phyloP scores from a whole-genome alignment of 768 basidiomycete genomes.

The Amanita fuliginea region DNA sequence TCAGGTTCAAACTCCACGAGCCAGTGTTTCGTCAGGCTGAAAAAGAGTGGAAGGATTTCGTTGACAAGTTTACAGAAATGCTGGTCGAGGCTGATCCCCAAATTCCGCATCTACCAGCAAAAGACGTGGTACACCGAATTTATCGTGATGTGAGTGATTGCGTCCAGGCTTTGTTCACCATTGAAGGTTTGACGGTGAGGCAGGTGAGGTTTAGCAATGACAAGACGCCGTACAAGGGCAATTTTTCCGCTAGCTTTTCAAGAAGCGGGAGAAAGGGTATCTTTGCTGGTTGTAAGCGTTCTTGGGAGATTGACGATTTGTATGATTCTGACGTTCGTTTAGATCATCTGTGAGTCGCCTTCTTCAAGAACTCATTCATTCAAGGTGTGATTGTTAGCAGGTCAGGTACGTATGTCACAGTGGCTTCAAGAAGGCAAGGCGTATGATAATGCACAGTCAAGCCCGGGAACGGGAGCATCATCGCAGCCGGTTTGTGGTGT shows the following conservation, averaged over 20 bases:
- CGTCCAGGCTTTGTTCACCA: neutral
- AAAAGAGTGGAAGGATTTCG: conserved; percentile 81
- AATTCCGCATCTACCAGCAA: conserved; percentile 80
- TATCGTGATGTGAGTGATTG: conserved; percentile 69
- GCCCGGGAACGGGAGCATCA: conserved; percentile 52
- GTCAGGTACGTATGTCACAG: conserved; percentile 18
- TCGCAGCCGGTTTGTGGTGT: conserved; percentile 78
- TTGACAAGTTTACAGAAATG: conserved; percentile 57
- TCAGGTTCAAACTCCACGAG: conserved; percentile 79
- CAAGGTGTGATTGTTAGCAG: conserved; percentile 9
- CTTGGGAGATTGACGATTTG: neutral
- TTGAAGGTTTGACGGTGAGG: neutral
- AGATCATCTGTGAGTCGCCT: conserved; percentile 53
- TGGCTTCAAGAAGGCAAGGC: neutral
- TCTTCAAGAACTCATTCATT: neutral
- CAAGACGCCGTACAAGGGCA: conserved; percentile 91
- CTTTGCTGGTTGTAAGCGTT: conserved; percentile 70
- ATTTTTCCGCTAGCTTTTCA: conserved; percentile 76
- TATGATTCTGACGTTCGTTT: neutral
- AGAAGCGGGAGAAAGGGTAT: conserved; percentile 84
- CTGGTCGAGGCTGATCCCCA: conserved; percentile 69
- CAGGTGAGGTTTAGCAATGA: conserved; percentile 87
- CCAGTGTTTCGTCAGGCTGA: conserved; percentile 75
- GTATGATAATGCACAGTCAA: conserved; percentile 30
- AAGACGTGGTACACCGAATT: conserved; percentile 87